A percentile compares a stretch with the other conserved stretches of the same genome.
Evolutionary conservation across 306 rosid genomes (phyloP).

Genomic region (Prunus kanzakura): DNA sequence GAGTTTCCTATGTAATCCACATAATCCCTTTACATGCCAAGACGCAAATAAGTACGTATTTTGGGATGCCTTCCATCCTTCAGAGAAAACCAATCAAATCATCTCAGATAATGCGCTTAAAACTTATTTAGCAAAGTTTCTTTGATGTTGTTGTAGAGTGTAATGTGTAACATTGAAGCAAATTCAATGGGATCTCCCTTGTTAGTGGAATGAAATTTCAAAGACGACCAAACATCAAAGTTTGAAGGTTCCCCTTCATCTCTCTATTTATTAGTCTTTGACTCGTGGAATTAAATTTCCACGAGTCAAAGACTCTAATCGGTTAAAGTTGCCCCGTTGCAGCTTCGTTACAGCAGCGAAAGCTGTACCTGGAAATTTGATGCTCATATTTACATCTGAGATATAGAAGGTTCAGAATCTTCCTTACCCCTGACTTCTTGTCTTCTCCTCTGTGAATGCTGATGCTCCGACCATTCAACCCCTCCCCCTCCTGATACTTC

Average conservation of each 20-base stretch:
- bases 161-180: background rate
- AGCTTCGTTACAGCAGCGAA: background rate
- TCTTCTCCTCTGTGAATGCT: too few species aligned
- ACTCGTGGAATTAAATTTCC: background rate
- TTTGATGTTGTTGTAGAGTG: background rate
- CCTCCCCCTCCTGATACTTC: background rate
- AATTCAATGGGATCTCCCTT: background rate
- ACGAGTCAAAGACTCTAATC: background rate
- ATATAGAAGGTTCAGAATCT: background rate
- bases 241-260: background rate
- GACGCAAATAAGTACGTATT: constrained; percentile 46
- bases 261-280: background rate
- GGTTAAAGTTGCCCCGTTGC: background rate
- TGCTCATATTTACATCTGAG: background rate
- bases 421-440: background rate
- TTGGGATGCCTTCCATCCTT: constrained; percentile 52
- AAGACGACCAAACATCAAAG: background rate
- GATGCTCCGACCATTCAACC: background rate
- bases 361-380: background rate
- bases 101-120: constrained; percentile 19
- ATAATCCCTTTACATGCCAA: constrained; percentile 40
- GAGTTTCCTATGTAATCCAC: constrained; percentile 28
- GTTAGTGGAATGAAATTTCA: background rate
- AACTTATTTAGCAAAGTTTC: constrained; percentile 28
- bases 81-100: constrained; percentile 29